Evolutionary conservation across 2,329 filamentous ascomycete genomes (phyloP), one percentile per base, ranked within the genome.

Genomic region (Clonostachys sp.): DNA sequence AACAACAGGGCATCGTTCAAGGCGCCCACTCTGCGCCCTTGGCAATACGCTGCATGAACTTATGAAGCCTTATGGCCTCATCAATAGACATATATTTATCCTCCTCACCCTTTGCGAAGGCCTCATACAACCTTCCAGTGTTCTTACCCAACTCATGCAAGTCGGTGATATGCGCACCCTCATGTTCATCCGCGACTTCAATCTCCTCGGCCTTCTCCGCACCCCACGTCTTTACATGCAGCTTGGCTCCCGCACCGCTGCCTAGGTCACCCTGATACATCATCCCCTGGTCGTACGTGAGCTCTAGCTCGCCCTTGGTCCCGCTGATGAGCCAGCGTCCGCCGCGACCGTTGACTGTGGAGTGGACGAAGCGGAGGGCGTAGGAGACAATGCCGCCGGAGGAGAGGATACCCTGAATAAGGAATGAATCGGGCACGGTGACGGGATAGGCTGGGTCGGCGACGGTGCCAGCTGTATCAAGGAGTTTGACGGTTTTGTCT

Each of bases 261-360:
- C 49, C 41, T 2, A 67, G 56, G 5, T 43, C 51, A 1, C 64
- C 65, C 24, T 65, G 61, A 33, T 66, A 47, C 30, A 63, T 48
- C 24, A 64, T 55, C 17, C 62, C 54, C 40, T 66, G 64, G 14
- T 63, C 55, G 3, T 53, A 34, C 7, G 59, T 64, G 45, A 56
- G 17, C 44, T 62, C 60, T 14, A 66, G 53, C 54, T 67, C 64
- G 1, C 66, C 67, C 44, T 66, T 54, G 7, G 60, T 65, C 14
- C 66, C 67, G 2, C 61, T 59, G 48, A 70, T 68, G 33, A 61
- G 47, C 65, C 66, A 70, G n/a, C 57, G 57, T 17, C 62, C 45
- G 10, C 50, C 53, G n/a, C 48, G 48, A 5, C 47, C 53, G 42
- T 63, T 58, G 9, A 59, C 48, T 1, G 57, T 34, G 2, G 39